Base-by-base conservation (phyloP, 257 asterid species). In the Misopates orontium region DNA sequence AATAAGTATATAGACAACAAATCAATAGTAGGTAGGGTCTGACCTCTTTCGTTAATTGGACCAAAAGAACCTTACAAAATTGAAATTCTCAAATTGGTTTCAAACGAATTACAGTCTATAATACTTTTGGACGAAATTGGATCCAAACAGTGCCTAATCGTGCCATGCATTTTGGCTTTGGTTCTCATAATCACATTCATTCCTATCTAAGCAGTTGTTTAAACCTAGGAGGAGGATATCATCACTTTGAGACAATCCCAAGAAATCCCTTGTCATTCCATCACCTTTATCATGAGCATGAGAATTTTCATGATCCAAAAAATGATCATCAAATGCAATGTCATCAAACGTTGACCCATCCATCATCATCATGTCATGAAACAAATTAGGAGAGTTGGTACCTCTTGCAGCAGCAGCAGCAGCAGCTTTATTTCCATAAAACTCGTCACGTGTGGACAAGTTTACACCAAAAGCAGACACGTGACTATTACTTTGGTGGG, bases 341-440 rank as follows among this genome's bases (percentile, higher is more conserved):
- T 62, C 77, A 68, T 36, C 42, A 36, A 36, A 36, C 10, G 42
- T 36, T 36, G 42, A 36, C 40, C 77, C 85, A 6, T 75, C 80
- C 77, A 73, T 64, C 72, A 84, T 75, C 82, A 88, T 78, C 40
- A 60, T 60, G 67, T n/a, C 28, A 36, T 67, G 13, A 17, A 56
- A 52, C 16, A 19, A 20, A 62, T 28, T 6, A 42, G 76, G 71
- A 52, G 42, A 49, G 58, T 36, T 61, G 55, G 16, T 22, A 54
- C 10, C 42, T 4, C 10, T 36, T 1, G 10, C 10, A 36, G 10
- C 42, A 36, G 10, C 10, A 8, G 10, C 71, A 54, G 42, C 42
- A 25, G 86, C 88, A 79, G 87, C 84, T 85, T 84, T 85, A 74
- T 79, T 77, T n/a, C n/a, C n/a, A n/a, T n/a, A n/a, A n/a, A n/a